Evolutionary conservation across 371 early-diverging fungal species (phyloP).

Genomic region (Choanephora cucurbitarum): DNA sequence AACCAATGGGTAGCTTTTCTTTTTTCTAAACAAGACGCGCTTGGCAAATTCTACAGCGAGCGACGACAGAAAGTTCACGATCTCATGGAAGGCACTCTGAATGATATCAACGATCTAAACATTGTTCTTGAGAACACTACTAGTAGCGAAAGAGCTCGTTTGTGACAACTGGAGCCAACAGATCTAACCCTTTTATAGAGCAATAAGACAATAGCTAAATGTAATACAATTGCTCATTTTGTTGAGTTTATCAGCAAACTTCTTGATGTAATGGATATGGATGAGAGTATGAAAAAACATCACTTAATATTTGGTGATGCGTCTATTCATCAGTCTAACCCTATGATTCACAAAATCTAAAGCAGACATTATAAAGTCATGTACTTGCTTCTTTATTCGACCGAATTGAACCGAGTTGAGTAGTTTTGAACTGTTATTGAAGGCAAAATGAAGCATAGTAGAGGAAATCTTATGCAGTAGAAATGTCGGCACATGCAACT

Average conservation of each 20-base stretch:
- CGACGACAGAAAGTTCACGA: constrained; percentile 17
- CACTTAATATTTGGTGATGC: constrained; percentile 9
- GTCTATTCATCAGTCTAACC: constrained; percentile 9
- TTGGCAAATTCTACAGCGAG: constrained; percentile 17
- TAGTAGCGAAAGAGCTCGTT: constrained; percentile 17
- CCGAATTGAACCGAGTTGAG: neutral
- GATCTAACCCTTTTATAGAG: too few relatives aligned
- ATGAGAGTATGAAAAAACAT: constrained; percentile 9
- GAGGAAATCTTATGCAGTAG: constrained; percentile 1
- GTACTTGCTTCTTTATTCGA: too few relatives aligned
- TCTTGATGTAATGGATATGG: constrained; percentile 14
- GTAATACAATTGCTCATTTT: constrained; percentile 17
- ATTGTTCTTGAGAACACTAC: constrained; percentile 19
- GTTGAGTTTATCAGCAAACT: constrained; percentile 12
- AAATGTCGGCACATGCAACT: too few relatives aligned
- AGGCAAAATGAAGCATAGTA: constrained; percentile 6
- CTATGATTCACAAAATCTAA: constrained; percentile 6
- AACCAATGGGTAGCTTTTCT: too few relatives aligned
- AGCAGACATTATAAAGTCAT: constrained; percentile 11
- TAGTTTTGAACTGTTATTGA: constrained; percentile 1
- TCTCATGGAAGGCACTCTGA: constrained; percentile 11
- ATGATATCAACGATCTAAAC: constrained; percentile 13
- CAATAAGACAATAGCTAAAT: constrained; percentile 9
- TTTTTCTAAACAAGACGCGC: constrained; percentile 16
- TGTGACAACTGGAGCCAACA: constrained; percentile 13